Conservation (phyloP, 768 basidiomycete genomes). For the Astraeus odoratus region DNA sequence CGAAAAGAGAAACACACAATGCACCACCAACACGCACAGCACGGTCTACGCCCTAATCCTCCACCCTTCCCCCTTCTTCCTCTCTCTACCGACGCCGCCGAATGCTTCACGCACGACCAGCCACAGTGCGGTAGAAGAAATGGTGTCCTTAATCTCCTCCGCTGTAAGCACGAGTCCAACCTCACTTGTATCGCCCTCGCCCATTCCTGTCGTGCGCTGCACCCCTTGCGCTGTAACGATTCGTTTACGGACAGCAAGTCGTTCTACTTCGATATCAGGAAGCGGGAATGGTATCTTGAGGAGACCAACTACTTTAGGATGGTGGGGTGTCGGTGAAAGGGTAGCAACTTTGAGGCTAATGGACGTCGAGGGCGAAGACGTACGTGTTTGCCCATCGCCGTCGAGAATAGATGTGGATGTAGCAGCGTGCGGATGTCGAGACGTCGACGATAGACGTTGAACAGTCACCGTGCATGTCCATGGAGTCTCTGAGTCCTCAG, state of each 20-base stretch:
- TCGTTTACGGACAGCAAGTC: constrained; percentile 46
- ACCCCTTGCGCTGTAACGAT: constrained; percentile 25
- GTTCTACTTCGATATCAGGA: constrained; percentile 72
- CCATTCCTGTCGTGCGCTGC: not conserved
- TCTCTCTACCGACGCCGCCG: constrained; percentile 78
- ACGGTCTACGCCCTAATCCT: constrained; percentile 49
- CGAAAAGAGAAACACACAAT: not conserved
- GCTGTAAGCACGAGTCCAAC: constrained; percentile 60
- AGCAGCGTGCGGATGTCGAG: not conserved
- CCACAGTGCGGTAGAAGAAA: constrained; percentile 86
- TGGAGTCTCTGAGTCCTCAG: constrained; percentile 94
- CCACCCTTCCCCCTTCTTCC: constrained; percentile 76
- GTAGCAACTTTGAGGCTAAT: constrained; percentile 67
- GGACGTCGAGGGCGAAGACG: not conserved
- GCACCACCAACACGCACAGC: not conserved
- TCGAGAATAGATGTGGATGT: no score
- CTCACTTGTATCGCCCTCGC: no score
- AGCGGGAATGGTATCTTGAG: constrained; percentile 88
- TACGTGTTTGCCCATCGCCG: no score
- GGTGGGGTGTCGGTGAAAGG: constrained; percentile 87
- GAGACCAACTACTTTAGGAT: constrained; percentile 90
- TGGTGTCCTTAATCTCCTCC: constrained; percentile 91
- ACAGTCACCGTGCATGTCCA: constrained; percentile 86
- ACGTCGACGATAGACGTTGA: constrained; percentile 30
- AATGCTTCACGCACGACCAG: constrained; percentile 89